Conservation (phyloP, 768 basidiomycete species). For the Phlebiopsis gigantea region DNA sequence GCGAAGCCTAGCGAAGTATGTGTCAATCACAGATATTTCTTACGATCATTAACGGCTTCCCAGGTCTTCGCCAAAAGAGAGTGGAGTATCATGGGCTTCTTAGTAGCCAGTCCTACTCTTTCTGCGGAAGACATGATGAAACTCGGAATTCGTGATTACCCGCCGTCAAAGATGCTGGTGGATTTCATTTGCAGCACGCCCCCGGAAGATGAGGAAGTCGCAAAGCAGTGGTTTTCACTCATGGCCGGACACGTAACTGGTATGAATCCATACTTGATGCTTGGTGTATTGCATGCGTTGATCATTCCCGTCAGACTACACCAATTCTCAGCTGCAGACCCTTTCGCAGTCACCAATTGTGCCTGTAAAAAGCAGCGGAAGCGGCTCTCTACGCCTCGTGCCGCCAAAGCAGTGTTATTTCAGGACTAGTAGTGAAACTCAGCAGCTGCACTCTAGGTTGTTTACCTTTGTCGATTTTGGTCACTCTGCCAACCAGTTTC, state of each 20-base stretch:
- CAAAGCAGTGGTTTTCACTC: slow-evolving; percentile 61
- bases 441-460: slow-evolving; percentile 69
- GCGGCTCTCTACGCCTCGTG: slow-evolving; percentile 34
- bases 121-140: slow-evolving; percentile 51
- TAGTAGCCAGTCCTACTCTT: slow-evolving; percentile 51
- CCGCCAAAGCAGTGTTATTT: slow-evolving; percentile 70
- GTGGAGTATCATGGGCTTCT: slow-evolving; percentile 75
- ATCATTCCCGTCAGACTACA: slow-evolving; percentile 46
- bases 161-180: slow-evolving; percentile 57
- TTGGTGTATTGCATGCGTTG: too few relatives aligned
- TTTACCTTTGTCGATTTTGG: slow-evolving; percentile 93
- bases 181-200: slow-evolving; percentile 53
- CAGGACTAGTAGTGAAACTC: slow-evolving; percentile 42
- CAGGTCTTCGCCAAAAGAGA: slow-evolving; percentile 68
- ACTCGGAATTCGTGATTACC: slow-evolving; percentile 66
- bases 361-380: slow-evolving; percentile 40
- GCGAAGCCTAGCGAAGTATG: slow-evolving; percentile 63
- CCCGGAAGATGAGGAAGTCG: slow-evolving; percentile 48
- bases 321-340: slow-evolving; percentile 43
- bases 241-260: slow-evolving; percentile 60
- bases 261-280: too few relatives aligned
- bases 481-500: slow-evolving; percentile 70
- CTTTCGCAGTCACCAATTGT: slow-evolving; percentile 63
- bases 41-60: neutral
- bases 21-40: neutral